A percentile compares a stretch with the other conserved stretches of the same genome.
phyloP scores from a whole-genome alignment of 257 asterid species.

The Solanum peruvianum region DNA sequence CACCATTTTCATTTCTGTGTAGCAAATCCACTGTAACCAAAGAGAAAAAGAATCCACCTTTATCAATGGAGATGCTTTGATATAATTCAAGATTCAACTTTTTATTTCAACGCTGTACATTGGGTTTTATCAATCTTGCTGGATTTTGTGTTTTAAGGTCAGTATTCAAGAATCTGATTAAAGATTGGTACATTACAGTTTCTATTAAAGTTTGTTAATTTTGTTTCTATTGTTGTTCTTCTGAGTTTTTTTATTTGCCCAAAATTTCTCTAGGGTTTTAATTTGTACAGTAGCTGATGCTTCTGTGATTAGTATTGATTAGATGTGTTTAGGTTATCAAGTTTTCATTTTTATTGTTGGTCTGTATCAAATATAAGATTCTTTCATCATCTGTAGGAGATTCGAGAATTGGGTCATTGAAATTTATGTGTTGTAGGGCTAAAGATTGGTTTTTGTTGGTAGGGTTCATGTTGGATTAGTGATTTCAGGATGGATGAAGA shows the following conservation, averaged over 20 bases:
- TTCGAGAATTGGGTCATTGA: background rate
- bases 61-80: background rate
- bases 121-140: background rate
- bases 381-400: background rate
- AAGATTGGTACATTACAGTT: background rate
- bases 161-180: background rate
- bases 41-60: background rate
- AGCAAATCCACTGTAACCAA: background rate
- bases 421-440: background rate
- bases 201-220: background rate
- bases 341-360: background rate
- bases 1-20: background rate
- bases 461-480: background rate
- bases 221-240: background rate
- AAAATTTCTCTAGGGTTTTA: background rate
- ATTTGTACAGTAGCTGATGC: background rate
- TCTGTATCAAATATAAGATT: background rate
- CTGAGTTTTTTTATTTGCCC: background rate
- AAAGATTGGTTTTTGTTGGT: background rate
- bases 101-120: background rate
- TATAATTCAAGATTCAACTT: background rate
- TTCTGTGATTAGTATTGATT: background rate
- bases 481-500: constrained; percentile 32
- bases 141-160: background rate
- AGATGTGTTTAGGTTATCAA: background rate